Evolutionary conservation across 2,329 filamentous ascomycete species (phyloP), one percentile per base, ranked within the genome.

Genomic region (Fusarium temperatum): DNA sequence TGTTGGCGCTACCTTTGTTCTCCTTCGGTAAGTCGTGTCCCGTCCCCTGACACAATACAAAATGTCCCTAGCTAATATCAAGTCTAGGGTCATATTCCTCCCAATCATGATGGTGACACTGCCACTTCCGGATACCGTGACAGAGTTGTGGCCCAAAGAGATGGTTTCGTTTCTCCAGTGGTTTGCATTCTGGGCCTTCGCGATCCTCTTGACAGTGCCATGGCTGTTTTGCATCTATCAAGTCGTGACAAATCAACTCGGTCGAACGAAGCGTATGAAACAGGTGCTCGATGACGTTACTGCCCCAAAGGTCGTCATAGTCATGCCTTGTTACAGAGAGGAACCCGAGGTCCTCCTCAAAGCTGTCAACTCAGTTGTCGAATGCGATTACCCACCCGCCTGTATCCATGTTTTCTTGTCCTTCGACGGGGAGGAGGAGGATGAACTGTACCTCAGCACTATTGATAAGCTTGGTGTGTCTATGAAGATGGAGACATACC

Each of bases 241-340:
- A 78, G 89, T 98, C 10, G 93, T 97, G 64, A 97, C 94, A 14
- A 93, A 96, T 77, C 93, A 94, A 39, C 87, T 98, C 32, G 95
- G 96, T 28, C 90, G 94, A 73, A 91, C 88, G 47, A 94, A 94
- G 81, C 89, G 92, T 59, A 94, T 98, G 80, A 95, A 97, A 80
- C 89, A 94, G 73, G 90, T 94, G 1, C 88, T 98, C 57, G 94
- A 98, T 81, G 94, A 97, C 80, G 85, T 89, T 6, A 95, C 92
- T 2, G 95, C 96, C 0, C 96, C 96, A 4, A 98, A 98, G 83
- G 93, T 97, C 22, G 94, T 98, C 72, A 93, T 98, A 68, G 92
- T 98, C 66, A 98, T 98, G 95, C 96, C 96, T 9, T 97, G 95
- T 79, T 98, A 98, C 85, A 94, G 96, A 79, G 96, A 98, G 80